Evolutionary conservation across 2,329 filamentous ascomycete genomes (phyloP).

Genomic region (Paraphoma chrysanthemicola): DNA sequence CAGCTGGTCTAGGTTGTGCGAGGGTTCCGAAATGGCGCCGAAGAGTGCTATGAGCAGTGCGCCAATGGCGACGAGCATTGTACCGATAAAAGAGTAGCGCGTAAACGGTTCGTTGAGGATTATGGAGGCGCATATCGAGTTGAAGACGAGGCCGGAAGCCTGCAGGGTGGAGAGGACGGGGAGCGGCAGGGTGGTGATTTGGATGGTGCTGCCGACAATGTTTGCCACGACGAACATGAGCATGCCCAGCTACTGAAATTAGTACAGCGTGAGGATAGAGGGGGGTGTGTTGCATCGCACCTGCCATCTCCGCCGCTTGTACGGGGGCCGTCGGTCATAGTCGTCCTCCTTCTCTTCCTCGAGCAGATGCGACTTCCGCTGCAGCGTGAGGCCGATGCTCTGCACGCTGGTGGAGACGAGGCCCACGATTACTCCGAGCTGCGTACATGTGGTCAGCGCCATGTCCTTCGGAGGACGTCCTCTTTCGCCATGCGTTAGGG

Average conservation of each 20-base stretch:
- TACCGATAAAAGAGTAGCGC: slow-evolving; percentile 88
- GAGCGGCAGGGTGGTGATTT: slow-evolving; percentile 93
- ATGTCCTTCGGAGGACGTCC: not conserved
- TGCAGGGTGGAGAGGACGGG: slow-evolving; percentile 95
- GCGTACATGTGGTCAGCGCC: slow-evolving; percentile 7
- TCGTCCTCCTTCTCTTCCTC: slow-evolving; percentile 90
- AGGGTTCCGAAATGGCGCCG: slow-evolving; percentile 90
- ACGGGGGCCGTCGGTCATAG: slow-evolving; percentile 82
- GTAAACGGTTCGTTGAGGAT: slow-evolving; percentile 95
- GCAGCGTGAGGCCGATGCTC: slow-evolving; percentile 91
- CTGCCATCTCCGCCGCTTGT: slow-evolving; percentile 92
- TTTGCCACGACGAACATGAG: slow-evolving; percentile 96
- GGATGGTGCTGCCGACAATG: slow-evolving; percentile 91
- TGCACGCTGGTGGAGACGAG: slow-evolving; percentile 93
- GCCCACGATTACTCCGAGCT: slow-evolving; percentile 93
- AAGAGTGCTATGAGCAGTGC: slow-evolving; percentile 94
- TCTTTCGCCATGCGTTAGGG: not conserved
- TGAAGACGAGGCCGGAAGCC: slow-evolving; percentile 91
- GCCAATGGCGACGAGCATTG: slow-evolving; percentile 82
- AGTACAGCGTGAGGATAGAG: slow-evolving; percentile 8
- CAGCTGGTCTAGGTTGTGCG: slow-evolving; percentile 84
- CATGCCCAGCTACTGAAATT: slow-evolving; percentile 73
- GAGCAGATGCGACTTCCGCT: slow-evolving; percentile 96
- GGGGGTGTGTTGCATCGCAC: slow-evolving; percentile 40
- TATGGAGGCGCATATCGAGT: slow-evolving; percentile 94